Percentiles rank a stretch among this genome's conserved stretches.
Evolutionary conservation across 2,329 filamentous ascomycete genomes (phyloP).

Genomic region (Trichoderma afroharzianum): DNA sequence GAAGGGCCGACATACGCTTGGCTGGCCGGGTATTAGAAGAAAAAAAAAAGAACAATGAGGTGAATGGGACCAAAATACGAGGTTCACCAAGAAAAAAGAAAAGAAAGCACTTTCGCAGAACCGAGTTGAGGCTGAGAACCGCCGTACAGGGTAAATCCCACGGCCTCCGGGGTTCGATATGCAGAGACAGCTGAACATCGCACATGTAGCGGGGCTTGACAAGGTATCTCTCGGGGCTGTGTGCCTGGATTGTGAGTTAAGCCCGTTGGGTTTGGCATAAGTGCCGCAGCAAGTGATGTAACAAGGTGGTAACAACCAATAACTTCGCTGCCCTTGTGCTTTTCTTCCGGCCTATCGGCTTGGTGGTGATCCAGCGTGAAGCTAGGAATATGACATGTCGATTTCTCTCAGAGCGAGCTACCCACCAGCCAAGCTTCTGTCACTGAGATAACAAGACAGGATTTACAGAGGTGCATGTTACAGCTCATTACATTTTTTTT

Average conservation of each 20-base stretch:
- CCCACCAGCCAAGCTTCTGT: background rate
- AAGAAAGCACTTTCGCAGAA: background rate
- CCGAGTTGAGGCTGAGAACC: background rate
- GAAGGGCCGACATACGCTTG: background rate
- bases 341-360: background rate
- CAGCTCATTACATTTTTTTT: background rate
- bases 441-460: background rate
- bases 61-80: background rate
- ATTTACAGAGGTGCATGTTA: background rate
- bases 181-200: background rate
- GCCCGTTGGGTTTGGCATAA: background rate
- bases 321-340: background rate
- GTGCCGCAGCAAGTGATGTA: background rate
- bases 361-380: constrained; percentile 7
- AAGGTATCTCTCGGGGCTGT: background rate
- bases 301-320: background rate
- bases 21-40: background rate
- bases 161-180: background rate
- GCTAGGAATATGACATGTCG: constrained; percentile 6
- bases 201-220: background rate
- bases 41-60: background rate
- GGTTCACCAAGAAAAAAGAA: background rate
- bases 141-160: background rate
- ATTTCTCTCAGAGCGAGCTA: background rate
- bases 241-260: background rate